Evolutionary conservation across 169 alveolate genomes (phyloP).

Genomic region (Eimeria sp.): DNA sequence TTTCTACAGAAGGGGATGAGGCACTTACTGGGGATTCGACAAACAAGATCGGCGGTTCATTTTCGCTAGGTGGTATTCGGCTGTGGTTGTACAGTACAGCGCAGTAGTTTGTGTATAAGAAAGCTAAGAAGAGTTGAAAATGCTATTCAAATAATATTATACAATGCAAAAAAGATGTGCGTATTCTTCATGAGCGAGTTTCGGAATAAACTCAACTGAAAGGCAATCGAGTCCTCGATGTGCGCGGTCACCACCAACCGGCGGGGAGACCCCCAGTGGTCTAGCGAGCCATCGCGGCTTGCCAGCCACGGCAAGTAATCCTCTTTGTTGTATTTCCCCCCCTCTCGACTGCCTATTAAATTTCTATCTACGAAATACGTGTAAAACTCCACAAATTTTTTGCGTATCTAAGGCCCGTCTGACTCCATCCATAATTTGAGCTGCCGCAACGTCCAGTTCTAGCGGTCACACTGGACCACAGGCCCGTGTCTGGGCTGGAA

Average conservation of each 20-base stretch:
- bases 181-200: background rate
- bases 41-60: background rate
- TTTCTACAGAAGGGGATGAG: background rate
- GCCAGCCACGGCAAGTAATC: too few relatives aligned
- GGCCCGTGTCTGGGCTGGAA: too few relatives aligned
- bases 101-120: background rate
- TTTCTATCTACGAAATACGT: too few relatives aligned
- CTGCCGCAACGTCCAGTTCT: too few relatives aligned
- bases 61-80: background rate
- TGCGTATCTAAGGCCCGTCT: too few relatives aligned
- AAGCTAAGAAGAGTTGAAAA: background rate
- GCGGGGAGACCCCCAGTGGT: too few relatives aligned
- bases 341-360: too few relatives aligned
- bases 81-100: background rate
- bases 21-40: background rate
- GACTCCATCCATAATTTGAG: too few relatives aligned
- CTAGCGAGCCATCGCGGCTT: background rate
- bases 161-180: background rate
- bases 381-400: too few relatives aligned
- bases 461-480: too few relatives aligned
- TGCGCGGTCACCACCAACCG: too few relatives aligned
- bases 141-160: background rate
- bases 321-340: too few relatives aligned
- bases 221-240: background rate
- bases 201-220: background rate